A percentile compares a stretch with the other conserved stretches of the same genome.
phyloP scores from a whole-genome alignment of 1,284 basidiomycete species.

The Malassezia yamatoensis region DNA sequence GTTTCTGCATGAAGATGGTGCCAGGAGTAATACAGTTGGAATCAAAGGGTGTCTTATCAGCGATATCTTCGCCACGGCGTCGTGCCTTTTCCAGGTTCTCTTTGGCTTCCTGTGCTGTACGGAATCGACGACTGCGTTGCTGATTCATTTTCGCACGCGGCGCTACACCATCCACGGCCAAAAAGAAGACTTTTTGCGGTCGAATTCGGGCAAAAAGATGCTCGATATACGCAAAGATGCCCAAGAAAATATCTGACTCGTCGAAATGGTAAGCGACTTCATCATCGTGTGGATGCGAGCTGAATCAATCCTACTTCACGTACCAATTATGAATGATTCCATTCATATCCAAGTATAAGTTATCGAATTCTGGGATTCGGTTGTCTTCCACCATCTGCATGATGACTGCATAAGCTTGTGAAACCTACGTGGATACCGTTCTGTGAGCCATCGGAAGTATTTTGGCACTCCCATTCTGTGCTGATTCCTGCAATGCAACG shows the following conservation, averaged over 20 bases:
- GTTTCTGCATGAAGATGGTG: slow-evolving; percentile 83
- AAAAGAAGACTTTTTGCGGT: slow-evolving; percentile 77
- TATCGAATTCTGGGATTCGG: slow-evolving; percentile 81
- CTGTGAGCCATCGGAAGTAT: slow-evolving; percentile 59
- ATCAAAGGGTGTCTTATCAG: slow-evolving; percentile 89
- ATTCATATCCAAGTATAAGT: slow-evolving; percentile 90
- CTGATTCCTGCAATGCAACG: background rate
- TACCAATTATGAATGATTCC: slow-evolving; percentile 73
- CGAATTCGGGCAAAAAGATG: slow-evolving; percentile 94
- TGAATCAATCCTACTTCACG: slow-evolving; percentile 56
- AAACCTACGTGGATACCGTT: slow-evolving; percentile 76
- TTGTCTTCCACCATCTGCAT: slow-evolving; percentile 95
- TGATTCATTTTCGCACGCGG: slow-evolving; percentile 99
- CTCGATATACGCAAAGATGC: slow-evolving; percentile 93
- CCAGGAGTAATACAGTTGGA: slow-evolving; percentile 98
- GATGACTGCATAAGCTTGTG: slow-evolving; percentile 78
- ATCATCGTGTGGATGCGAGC: slow-evolving; percentile 78
- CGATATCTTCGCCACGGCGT: slow-evolving; percentile 77
- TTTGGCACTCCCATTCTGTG: slow-evolving; percentile 46
- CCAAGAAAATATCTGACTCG: slow-evolving; percentile 93
- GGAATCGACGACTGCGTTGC: slow-evolving; percentile 70
- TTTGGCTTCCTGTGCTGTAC: slow-evolving; percentile 83
- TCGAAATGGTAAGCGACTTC: slow-evolving; percentile 83
- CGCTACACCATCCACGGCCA: slow-evolving; percentile 96
- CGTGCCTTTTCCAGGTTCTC: slow-evolving; percentile 77